These are phyloP conservation scores for Colletotrichum tanaceti DNA, from an alignment of 2,329 filamentous ascomycete species.

Conservation along the genomic window DNA sequence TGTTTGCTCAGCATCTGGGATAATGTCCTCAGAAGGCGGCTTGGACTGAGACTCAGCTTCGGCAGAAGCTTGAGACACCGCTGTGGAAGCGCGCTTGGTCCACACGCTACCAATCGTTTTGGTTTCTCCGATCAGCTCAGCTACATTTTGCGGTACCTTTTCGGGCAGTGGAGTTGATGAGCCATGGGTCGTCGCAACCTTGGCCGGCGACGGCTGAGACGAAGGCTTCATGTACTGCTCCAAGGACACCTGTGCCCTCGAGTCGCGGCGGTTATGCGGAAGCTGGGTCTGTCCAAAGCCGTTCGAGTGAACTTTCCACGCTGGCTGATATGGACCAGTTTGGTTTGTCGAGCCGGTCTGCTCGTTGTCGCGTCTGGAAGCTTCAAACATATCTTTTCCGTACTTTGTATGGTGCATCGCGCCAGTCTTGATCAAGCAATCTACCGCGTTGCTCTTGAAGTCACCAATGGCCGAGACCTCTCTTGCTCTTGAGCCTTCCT, in stretches of 20 bases:
- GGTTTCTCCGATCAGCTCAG: neutral
- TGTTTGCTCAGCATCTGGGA: slow-evolving; percentile 38
- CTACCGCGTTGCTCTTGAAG: neutral
- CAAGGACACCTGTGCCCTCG: slow-evolving; percentile 3
- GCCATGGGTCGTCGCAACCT: neutral
- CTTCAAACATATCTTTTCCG: slow-evolving; percentile 1
- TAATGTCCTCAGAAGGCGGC: slow-evolving; percentile 46
- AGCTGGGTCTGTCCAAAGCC: neutral
- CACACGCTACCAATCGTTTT: neutral
- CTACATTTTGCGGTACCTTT: neutral
- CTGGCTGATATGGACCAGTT: neutral
- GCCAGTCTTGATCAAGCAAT: slow-evolving; percentile 2
- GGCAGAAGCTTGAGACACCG: neutral
- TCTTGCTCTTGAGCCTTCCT: slow-evolving; percentile 1
- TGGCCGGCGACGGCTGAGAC: neutral
- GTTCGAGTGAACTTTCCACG: neutral
- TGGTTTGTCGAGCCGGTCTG: neutral
- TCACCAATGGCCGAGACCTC: neutral
- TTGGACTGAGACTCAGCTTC: slow-evolving; percentile 45
- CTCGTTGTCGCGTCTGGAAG: neutral
- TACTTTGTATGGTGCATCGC: slow-evolving; percentile 20
- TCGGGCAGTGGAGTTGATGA: neutral
- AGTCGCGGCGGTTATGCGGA: neutral
- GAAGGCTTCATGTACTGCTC: slow-evolving; percentile 13
- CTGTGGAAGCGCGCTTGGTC: neutral